Evolutionary conservation across 2,329 filamentous ascomycete genomes (phyloP), one percentile per base, ranked within the genome.

Genomic region (Paecilomyces variotii): DNA sequence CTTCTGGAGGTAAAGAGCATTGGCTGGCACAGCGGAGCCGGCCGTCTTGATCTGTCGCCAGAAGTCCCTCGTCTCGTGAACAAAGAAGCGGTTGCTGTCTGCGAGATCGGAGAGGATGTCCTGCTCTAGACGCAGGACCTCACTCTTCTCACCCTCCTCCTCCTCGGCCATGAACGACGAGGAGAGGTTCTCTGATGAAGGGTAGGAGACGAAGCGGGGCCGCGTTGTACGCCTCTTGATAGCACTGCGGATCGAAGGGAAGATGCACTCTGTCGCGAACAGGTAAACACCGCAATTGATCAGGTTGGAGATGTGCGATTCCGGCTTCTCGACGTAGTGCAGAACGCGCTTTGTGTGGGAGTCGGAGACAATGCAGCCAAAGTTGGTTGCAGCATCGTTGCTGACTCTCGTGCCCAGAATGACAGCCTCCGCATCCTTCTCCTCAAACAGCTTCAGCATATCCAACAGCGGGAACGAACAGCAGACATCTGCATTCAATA

Each of bases 31-130:
- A 55, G 94, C 94, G 4, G 93, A 97, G 60, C 94, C 94, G 60
- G 94, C 94, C 1, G 94, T 97, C 84, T 99, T 99, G 84, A 99
- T 97, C 82, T 99, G 94, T 68, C 94, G 91, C 94, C 94, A 99
- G 77, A 99, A 99, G 75, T 97, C 94, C 80, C 95, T 96, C 65
- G 93, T 97, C 80, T 99, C 94, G 75, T 96, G 89, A 32, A 97
- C 94, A 77, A 91, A 97, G 81, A 99, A 99, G 75, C 94, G 90
- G 79, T 96, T 94, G 84, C 86, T 96, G 77, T 97, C 94, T 61
- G 94, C 93, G 70, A 97, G 86, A 70, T 97, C 93, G 56, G 91
- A 89, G 60, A 99, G 84, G 56, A 97, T 96, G 73, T 99, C 94
- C 79, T 97, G 94, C 79, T 99, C 94, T 58, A 99, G 84, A 56